Evolutionary conservation across 352 stramenopile species (phyloP).

Genomic region (Phytophthora citricola): DNA sequence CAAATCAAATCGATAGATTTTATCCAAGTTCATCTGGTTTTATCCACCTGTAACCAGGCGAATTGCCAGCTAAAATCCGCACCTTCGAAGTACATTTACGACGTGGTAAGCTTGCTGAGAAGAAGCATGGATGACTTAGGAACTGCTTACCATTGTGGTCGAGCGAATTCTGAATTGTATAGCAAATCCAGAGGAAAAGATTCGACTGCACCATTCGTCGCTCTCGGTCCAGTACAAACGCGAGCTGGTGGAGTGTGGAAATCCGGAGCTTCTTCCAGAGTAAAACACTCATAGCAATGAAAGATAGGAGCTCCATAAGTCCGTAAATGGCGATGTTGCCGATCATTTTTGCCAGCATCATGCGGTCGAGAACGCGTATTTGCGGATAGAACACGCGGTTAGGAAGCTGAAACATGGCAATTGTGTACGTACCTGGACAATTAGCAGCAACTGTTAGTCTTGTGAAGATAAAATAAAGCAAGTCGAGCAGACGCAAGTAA

Average conservation of each 20-base stretch:
- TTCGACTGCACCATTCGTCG: constrained; percentile 48
- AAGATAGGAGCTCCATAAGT: constrained; percentile 35
- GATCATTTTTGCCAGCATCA: constrained; percentile 23
- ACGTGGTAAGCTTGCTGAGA: neutral
- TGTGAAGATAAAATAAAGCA: neutral
- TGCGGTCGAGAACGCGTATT: constrained; percentile 23
- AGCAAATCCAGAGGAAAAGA: constrained; percentile 53
- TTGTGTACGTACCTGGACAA: constrained; percentile 34
- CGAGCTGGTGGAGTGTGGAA: constrained; percentile 39
- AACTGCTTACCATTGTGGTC: constrained; percentile 36
- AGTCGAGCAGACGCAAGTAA: neutral
- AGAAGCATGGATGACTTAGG: neutral
- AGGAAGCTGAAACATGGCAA: constrained; percentile 39
- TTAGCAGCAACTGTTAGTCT: neutral
- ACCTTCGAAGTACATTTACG: constrained; percentile 11
- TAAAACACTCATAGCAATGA: constrained; percentile 22
- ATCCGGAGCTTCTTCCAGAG: constrained; percentile 31
- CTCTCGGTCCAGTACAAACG: constrained; percentile 50
- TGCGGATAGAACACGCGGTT: constrained; percentile 47
- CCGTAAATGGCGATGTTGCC: constrained; percentile 42
- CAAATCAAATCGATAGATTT: neutral
- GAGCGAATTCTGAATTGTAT: constrained; percentile 45
- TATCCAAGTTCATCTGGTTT: neutral
- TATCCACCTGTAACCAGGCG: constrained; percentile 8
- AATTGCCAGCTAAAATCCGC: constrained; percentile 35